phyloP scores from a whole-genome alignment of 73 alveolate species.

The Stentor coeruleus region DNA sequence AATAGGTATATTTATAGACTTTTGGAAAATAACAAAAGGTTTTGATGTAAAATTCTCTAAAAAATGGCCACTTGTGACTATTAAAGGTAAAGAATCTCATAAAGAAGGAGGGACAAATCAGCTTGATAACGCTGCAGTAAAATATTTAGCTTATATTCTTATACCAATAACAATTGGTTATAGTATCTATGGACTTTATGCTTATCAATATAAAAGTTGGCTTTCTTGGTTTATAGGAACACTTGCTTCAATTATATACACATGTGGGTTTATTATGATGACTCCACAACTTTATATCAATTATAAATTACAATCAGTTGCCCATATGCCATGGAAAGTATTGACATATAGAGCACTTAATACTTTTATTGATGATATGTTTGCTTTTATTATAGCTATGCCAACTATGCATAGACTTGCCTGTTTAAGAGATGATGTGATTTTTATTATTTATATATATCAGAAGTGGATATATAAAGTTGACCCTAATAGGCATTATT shows the following conservation, averaged over 20 bases:
- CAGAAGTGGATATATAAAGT: conserved; percentile 91
- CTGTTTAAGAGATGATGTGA: conserved; percentile 98
- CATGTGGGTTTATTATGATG: conserved; percentile 94
- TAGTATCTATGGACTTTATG: conserved; percentile 67
- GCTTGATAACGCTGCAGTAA: conserved; percentile 74
- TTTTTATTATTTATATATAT: conserved; percentile 95
- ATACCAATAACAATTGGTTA: conserved; percentile 68
- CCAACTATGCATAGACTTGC: conserved; percentile 65
- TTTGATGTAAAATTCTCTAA: conserved; percentile 38
- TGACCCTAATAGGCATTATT: conserved; percentile 57
- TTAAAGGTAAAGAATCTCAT: conserved; percentile 35
- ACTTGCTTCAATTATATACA: conserved; percentile 77
- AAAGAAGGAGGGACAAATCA: conserved; percentile 47
- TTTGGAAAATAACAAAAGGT: conserved; percentile 68
- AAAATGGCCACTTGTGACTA: conserved; percentile 51
- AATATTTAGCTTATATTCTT: conserved; percentile 63
- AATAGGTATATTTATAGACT: conserved; percentile 52
- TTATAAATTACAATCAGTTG: conserved; percentile 97
- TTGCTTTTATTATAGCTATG: conserved; percentile 76
- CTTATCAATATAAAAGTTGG: conserved; percentile 78
- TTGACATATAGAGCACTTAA: conserved; percentile 92
- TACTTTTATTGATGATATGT: conserved; percentile 98
- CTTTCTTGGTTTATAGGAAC: conserved; percentile 76
- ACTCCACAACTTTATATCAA: conserved; percentile 98
- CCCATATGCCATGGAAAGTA: conserved; percentile 98